A percentile compares a stretch with the other conserved stretches of the same genome.
Evolutionary conservation across 345 rosid species (phyloP).

Genomic region (Salix arbutifolia): DNA sequence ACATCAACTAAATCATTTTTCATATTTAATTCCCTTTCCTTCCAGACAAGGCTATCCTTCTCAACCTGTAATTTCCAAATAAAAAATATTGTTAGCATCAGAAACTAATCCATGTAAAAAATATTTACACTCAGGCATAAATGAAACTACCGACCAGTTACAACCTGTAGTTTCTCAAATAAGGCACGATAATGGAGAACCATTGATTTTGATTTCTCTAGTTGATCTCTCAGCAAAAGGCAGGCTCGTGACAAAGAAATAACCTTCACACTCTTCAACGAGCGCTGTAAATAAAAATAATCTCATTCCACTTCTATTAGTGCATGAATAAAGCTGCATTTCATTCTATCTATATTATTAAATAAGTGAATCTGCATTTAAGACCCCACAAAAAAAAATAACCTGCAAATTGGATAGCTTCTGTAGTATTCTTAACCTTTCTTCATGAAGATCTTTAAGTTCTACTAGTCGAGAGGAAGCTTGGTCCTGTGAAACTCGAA

Average conservation of each 20-base stretch:
- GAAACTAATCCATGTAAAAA: constrained; percentile 18
- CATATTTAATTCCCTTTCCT: constrained; percentile 69
- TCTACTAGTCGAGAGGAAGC: constrained; percentile 61
- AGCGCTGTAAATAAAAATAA: constrained; percentile 50
- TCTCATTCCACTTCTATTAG: constrained; percentile 16
- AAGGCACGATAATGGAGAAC: constrained; percentile 61
- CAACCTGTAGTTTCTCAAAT: constrained; percentile 95
- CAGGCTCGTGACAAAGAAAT: constrained; percentile 64
- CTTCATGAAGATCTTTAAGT: constrained; percentile 68
- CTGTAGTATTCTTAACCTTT: constrained; percentile 61
- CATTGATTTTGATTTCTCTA: constrained; percentile 68
- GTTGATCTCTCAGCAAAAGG: constrained; percentile 60
- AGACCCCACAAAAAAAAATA: neutral
- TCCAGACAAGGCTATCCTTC: constrained; percentile 79
- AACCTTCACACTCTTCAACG: constrained; percentile 58
- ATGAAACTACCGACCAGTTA: constrained; percentile 56
- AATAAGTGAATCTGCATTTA: constrained; percentile 18
- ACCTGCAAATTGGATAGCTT: constrained; percentile 68
- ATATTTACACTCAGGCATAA: constrained; percentile 28
- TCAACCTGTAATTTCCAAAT: constrained; percentile 55
- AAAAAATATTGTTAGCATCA: constrained; percentile 27
- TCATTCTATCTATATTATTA: constrained; percentile 17
- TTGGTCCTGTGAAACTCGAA: constrained; percentile 54
- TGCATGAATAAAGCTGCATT: constrained; percentile 14
- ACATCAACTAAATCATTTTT: constrained; percentile 74